These are phyloP conservation scores for Aspergillus brasiliensis DNA, from an alignment of 2,329 filamentous ascomycete species.

Conservation along the genomic window DNA sequence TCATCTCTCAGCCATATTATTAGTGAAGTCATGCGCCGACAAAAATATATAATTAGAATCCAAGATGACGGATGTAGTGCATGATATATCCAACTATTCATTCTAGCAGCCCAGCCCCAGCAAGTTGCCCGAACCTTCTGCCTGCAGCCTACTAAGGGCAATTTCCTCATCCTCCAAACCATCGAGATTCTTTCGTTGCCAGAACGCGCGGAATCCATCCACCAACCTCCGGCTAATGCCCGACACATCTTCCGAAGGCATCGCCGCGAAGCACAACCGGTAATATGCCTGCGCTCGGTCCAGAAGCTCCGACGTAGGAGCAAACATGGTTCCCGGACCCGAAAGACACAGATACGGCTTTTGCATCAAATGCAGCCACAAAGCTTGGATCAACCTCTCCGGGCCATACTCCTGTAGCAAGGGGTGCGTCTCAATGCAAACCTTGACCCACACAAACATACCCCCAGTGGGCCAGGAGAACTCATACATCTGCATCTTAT, in stretches of 20 bases:
- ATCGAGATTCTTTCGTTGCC: slow-evolving; percentile 65
- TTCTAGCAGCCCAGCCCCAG: slow-evolving; percentile 21
- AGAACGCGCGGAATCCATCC: slow-evolving; percentile 72
- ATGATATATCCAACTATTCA: not conserved
- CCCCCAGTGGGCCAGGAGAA: slow-evolving; percentile 82
- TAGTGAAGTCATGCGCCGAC: not conserved
- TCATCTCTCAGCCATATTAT: too few relatives aligned
- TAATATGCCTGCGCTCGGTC: slow-evolving; percentile 69
- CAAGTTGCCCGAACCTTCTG: slow-evolving; percentile 13
- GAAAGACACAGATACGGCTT: slow-evolving; percentile 71
- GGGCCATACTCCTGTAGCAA: slow-evolving; percentile 61
- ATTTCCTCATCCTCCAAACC: slow-evolving; percentile 27
- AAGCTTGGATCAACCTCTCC: slow-evolving; percentile 60
- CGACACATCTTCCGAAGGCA: slow-evolving; percentile 70
- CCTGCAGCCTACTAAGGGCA: slow-evolving; percentile 8
- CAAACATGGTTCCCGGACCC: slow-evolving; percentile 73
- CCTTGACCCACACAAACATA: slow-evolving; percentile 86
- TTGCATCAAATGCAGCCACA: slow-evolving; percentile 72
- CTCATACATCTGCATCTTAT: slow-evolving; percentile 71
- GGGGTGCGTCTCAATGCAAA: slow-evolving; percentile 73
- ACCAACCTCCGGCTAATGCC: slow-evolving; percentile 65
- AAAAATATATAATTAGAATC: not conserved
- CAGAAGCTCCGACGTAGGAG: slow-evolving; percentile 63
- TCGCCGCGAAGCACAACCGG: slow-evolving; percentile 82
- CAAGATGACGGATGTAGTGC: not conserved